Conservation (phyloP, 352 stramenopile genomes). For the Phytophthora aleatoria region DNA sequence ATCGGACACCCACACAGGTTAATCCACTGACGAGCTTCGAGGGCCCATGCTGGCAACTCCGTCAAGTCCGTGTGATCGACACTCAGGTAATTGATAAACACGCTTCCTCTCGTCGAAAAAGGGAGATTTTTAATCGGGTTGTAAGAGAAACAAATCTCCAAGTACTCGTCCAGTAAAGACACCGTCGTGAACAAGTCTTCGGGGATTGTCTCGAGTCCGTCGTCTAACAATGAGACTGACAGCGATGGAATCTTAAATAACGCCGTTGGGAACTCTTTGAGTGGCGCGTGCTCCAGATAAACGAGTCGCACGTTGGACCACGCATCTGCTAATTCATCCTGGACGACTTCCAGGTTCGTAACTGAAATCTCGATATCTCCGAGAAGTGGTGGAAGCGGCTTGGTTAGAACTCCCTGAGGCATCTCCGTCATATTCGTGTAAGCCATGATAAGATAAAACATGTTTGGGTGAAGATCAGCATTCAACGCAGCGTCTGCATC, state of each 20-base stretch:
- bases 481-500: conserved; percentile 39
- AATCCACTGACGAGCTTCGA: not conserved
- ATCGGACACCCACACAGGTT: not conserved
- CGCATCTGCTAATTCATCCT: conserved; percentile 25
- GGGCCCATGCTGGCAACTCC: not conserved
- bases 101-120: not conserved
- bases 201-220: not conserved
- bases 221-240: not conserved
- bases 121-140: not conserved
- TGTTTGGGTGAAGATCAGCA: conserved; percentile 26
- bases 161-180: no score
- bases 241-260: no score
- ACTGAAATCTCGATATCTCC: conserved; percentile 52
- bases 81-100: not conserved
- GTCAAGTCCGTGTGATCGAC: not conserved
- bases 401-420: conserved; percentile 39
- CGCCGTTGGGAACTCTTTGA: conserved; percentile 1
- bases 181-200: conserved; percentile 1
- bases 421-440: conserved; percentile 55
- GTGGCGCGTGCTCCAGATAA: conserved; percentile 2
- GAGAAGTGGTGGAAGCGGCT: conserved; percentile 37
- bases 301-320: conserved; percentile 16
- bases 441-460: conserved; percentile 49
- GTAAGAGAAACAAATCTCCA: no score
- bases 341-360: conserved; percentile 42